These are phyloP conservation scores for Boletales sp. DNA, from an alignment of 768 basidiomycete species.

Conservation along the genomic window DNA sequence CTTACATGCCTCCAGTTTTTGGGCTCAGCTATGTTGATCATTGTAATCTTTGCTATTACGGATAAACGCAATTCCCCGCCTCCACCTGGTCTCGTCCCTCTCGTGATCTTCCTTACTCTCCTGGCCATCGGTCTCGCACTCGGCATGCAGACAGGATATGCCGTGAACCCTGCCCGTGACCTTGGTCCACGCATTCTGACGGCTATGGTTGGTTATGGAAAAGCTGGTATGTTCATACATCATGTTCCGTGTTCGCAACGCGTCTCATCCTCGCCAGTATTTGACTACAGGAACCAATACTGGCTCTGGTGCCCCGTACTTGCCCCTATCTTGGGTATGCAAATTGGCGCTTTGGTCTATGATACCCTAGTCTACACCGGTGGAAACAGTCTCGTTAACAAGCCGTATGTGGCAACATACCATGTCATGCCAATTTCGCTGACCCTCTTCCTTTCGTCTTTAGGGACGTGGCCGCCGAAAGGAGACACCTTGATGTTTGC, in stretches of 20 bases:
- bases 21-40: constrained; percentile 49
- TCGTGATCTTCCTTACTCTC: constrained; percentile 53
- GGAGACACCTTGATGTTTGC: constrained; percentile 15
- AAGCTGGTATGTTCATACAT: constrained; percentile 31
- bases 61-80: constrained; percentile 52
- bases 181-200: constrained; percentile 66
- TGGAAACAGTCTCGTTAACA: constrained; percentile 50
- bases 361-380: constrained; percentile 58
- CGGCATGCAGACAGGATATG: constrained; percentile 64
- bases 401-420: constrained; percentile 37
- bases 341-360: constrained; percentile 52
- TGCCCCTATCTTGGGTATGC: constrained; percentile 57
- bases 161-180: constrained; percentile 71
- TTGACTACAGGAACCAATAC: constrained; percentile 49
- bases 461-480: constrained; percentile 13
- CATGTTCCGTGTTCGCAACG: too few species aligned
- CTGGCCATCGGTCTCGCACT: constrained; percentile 57
- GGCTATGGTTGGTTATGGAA: constrained; percentile 71
- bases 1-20: constrained; percentile 41
- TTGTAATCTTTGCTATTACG: constrained; percentile 50
- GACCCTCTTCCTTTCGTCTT: not conserved
- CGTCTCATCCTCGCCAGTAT: constrained; percentile 10
- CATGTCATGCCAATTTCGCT: not conserved
- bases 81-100: constrained; percentile 48
- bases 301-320: constrained; percentile 71